Base-by-base conservation (phyloP, 176 grass and related monocot species). In the Oryza australiensis region DNA sequence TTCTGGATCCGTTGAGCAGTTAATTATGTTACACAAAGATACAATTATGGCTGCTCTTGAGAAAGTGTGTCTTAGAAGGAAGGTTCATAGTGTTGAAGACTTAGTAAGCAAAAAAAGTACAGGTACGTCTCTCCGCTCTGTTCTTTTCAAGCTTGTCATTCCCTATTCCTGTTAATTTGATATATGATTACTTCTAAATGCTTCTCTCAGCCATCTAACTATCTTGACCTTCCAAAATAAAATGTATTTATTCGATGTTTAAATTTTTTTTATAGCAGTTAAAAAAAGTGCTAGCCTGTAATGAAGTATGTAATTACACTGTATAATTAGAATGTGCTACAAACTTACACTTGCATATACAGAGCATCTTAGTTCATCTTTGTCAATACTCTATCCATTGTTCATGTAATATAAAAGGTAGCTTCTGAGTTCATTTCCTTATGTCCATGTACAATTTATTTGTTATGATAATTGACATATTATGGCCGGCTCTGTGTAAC, bases 21-120 rank as follows among this genome's bases (percentile, higher is more conserved):
- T 93, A 42, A 79, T 98, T 79, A 83, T 88, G 57, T 29, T 74
- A 62, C 92, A 93, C 41, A 98, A 91, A 83, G 89, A 86, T 59
- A 43, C 72, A 79, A 87, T 98, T 29, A 86, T 42, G 24, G 65
- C 69, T 5, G 49, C 92, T 87, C 82, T 98, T 80, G 82, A 92
- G 40, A 86, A 83, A 89, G 27, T 86, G 35, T 98, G 92, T 59
- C 80, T 81, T 51, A 90, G 63, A 89, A 90, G 34, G 63, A 90
- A 93, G 62, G 90, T 95, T 26, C 80, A 75, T 72, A 57, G 64
- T 35, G 76, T 90, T 69, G 87, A 94, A 72, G 95, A 98, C 10
- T 85, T 95, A 14, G 57, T 88, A 79, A 79, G 83, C 66, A 84
- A 86, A 18, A 82, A 86, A 72, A 66, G 37, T 35, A 34, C 37